phyloP scores from a whole-genome alignment of 1,139 yeast species.

The Diutina sp. region DNA sequence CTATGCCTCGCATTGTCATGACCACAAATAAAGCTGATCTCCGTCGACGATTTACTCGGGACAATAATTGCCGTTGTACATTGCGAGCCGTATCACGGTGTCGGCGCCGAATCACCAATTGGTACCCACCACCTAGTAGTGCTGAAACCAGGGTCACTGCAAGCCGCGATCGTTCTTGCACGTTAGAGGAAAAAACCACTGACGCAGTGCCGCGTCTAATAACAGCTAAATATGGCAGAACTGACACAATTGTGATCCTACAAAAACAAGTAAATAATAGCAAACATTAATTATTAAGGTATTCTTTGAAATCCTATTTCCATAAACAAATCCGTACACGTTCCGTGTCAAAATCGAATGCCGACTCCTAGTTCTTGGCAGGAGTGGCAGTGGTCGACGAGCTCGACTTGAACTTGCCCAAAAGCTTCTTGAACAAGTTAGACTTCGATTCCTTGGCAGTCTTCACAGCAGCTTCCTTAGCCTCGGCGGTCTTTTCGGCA shows the following conservation, averaged over 20 bases:
- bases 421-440: constrained; percentile 36
- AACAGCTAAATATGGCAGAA: no score
- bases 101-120: neutral
- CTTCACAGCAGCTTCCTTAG: constrained; percentile 10
- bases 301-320: neutral
- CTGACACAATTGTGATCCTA: neutral
- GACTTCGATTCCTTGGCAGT: constrained; percentile 22
- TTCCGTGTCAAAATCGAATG: neutral
- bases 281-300: neutral
- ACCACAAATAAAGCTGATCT: no score
- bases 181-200: neutral
- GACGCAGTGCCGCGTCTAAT: neutral
- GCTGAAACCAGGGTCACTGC: neutral
- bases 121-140: neutral
- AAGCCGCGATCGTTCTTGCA: neutral
- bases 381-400: neutral
- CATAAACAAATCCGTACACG: neutral
- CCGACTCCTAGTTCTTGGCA: neutral
- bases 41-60: no score
- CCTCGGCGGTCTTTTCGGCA: constrained; percentile 18
- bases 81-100: neutral
- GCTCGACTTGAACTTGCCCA: constrained; percentile 35
- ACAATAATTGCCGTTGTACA: no score
- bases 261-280: neutral
- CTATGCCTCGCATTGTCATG: no score